phyloP scores from a whole-genome alignment of 192 early-diverging fungal genomes.

The Phycomyces blakesleeanus region DNA sequence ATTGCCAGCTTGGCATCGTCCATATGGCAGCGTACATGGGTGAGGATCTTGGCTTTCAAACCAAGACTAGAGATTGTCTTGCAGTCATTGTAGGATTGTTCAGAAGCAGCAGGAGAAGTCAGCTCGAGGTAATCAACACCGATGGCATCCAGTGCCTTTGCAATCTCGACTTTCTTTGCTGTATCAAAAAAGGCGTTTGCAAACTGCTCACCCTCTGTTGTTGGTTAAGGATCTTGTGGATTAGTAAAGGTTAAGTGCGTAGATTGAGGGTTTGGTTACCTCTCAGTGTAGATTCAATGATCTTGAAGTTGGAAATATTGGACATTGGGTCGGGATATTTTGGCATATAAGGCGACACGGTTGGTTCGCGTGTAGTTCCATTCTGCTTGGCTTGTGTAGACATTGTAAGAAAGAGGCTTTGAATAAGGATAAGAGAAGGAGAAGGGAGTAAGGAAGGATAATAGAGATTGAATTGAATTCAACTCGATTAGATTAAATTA shows the following conservation, averaged over 20 bases:
- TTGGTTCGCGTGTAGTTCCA: slow-evolving; percentile 23
- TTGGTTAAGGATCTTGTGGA: background rate
- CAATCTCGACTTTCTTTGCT: slow-evolving; percentile 97
- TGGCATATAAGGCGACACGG: slow-evolving; percentile 43
- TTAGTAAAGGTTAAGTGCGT: background rate
- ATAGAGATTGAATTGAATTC: no score
- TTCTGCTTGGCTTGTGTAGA: background rate
- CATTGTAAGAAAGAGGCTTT: no score
- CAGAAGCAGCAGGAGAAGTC: slow-evolving; percentile 94
- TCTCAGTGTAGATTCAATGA: slow-evolving; percentile 94
- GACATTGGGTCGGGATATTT: slow-evolving; percentile 68
- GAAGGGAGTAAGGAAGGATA: background rate
- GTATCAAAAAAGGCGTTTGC: slow-evolving; percentile 98
- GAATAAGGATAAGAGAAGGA: background rate
- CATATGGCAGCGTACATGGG: slow-evolving; percentile 97
- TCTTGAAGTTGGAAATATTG: slow-evolving; percentile 87
- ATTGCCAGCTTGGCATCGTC: slow-evolving; percentile 96
- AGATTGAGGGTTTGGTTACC: slow-evolving; percentile 47
- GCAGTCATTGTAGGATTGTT: slow-evolving; percentile 93
- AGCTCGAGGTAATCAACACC: slow-evolving; percentile 99
- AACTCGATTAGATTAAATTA: no score
- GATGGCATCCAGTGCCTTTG: slow-evolving; percentile 96
- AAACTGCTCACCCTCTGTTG: slow-evolving; percentile 94
- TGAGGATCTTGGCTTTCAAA: slow-evolving; percentile 96
- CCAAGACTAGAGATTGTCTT: slow-evolving; percentile 87